Evolutionary conservation across 148 eudicot genomes (phyloP).

Genomic region (Rheum nobile): DNA sequence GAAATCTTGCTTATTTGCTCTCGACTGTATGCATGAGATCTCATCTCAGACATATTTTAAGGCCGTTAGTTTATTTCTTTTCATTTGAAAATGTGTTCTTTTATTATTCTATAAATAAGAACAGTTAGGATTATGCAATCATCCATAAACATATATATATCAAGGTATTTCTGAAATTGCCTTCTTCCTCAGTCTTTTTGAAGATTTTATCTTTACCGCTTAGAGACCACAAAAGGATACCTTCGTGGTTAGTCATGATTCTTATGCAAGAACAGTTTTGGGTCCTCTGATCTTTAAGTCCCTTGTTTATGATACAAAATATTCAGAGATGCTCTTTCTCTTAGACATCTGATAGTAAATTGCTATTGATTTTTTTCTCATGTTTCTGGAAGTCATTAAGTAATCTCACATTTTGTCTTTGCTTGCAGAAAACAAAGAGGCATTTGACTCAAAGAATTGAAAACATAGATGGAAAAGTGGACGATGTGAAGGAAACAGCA

Average conservation of each 20-base stretch:
- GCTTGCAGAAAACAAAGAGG: constrained; percentile 59
- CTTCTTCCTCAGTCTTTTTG: not conserved
- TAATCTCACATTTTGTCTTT: not conserved
- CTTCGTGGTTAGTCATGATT: not conserved
- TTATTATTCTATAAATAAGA: not conserved
- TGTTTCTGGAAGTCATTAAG: not conserved
- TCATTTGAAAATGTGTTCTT: not conserved
- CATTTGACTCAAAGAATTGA: constrained; percentile 81
- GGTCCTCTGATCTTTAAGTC: not conserved
- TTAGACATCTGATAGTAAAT: not conserved
- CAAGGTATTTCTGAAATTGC: not conserved
- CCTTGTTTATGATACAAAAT: not conserved
- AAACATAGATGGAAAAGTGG: constrained; percentile 72
- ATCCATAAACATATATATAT: not conserved
- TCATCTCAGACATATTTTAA: not conserved
- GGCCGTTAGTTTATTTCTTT: not conserved
- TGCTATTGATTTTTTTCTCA: not conserved
- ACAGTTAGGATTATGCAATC: not conserved
- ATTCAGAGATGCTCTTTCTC: not conserved
- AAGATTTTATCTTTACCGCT: not conserved
- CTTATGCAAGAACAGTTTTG: not conserved
- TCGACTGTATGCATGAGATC: not conserved
- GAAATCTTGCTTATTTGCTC: not conserved
- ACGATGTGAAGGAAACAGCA: constrained; percentile 60
- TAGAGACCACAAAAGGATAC: not conserved